Base-by-base conservation (phyloP, 257 asterid species). In the Solanum dulcamara region DNA sequence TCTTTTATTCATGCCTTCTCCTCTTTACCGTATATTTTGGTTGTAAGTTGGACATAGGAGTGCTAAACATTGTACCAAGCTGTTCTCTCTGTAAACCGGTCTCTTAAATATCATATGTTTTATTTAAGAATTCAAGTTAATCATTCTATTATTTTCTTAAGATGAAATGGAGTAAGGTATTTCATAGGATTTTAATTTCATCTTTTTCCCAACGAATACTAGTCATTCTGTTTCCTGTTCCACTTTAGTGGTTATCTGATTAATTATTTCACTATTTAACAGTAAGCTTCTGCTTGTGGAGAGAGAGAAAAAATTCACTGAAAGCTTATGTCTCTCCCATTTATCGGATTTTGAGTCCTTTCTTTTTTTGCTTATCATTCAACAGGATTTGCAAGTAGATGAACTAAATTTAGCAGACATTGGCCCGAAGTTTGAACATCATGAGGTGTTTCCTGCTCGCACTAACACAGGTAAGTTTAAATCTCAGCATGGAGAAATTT, bases 361-460 rank as follows among this genome's bases (percentile, higher is more conserved):
- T 48, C 3, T 2, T 86, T 35, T 72, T n/a, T 30, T 83, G 48
- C 87, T 74, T 85, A 80, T 17, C 53, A 55, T 77, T 44, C 59
- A 42, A 67, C 92, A 96, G 98, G 90, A 88, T 84, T 87, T 96
- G 91, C 90, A 87, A 86, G 97, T 96, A n/a, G 97, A 94, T 87
- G 94, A 92, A 86, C 89, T 96, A 74, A 88, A 94, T 64, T 89
- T 96, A 82, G 91, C 95, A 51, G 97, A 90, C 70, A 92, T 96
- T 51, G 99, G 99, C 72, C 98, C 97, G 67, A 96, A 96, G 83
- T 96, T 96, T 86, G 99, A 96, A 86, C 92, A 92, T 84, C 95
- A 94, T 80, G 90, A 30, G 35, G 84, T 92, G 97, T 95, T 95
- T 86, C 99, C 98, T 55, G 95, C 97, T 75, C 96, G 99, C 88